These are phyloP conservation scores for Fistulifera pelliculosa DNA, from an alignment of 108 stramenopile genomes.

Conservation along the genomic window DNA sequence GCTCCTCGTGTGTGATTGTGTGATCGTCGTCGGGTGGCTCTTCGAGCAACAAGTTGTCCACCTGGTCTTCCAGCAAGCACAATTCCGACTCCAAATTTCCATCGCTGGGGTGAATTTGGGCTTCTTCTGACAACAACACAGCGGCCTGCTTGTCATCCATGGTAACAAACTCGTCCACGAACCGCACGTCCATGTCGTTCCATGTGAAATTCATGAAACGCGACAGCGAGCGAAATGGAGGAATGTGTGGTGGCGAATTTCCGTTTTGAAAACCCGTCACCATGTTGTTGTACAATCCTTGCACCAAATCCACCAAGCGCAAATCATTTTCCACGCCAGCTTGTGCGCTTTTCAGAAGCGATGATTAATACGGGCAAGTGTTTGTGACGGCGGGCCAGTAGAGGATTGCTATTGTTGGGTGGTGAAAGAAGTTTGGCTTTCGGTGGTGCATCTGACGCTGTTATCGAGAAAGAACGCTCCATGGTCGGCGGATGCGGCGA, in stretches of 20 bases:
- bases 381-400: slow-evolving; percentile 59
- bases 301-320: slow-evolving; percentile 56
- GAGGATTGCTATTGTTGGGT: slow-evolving; percentile 11
- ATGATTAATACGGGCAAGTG: slow-evolving; percentile 61
- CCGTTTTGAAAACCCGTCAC: not conserved
- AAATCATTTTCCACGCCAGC: slow-evolving; percentile 63
- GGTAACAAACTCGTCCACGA: slow-evolving; percentile 22
- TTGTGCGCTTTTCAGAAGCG: slow-evolving; percentile 56
- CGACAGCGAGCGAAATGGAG: slow-evolving; percentile 61
- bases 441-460: slow-evolving; percentile 1
- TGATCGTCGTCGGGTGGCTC: slow-evolving; percentile 6
- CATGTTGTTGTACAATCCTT: slow-evolving; percentile 17
- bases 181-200: slow-evolving; percentile 32
- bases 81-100: slow-evolving; percentile 44
- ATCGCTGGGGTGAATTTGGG: slow-evolving; percentile 27
- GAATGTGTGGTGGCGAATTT: slow-evolving; percentile 10
- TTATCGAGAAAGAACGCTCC: not conserved
- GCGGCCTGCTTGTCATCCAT: slow-evolving; percentile 21
- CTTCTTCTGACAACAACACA: slow-evolving; percentile 25
- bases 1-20: slow-evolving; percentile 6
- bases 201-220: slow-evolving; percentile 36
- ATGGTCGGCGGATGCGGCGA: not conserved
- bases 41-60: slow-evolving; percentile 39
- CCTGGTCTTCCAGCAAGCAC: slow-evolving; percentile 49
- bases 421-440: slow-evolving; percentile 8